These are phyloP conservation scores for Sphaceloma murrayae DNA, from an alignment of 2,329 filamentous ascomycete species.

Conservation along the genomic window DNA sequence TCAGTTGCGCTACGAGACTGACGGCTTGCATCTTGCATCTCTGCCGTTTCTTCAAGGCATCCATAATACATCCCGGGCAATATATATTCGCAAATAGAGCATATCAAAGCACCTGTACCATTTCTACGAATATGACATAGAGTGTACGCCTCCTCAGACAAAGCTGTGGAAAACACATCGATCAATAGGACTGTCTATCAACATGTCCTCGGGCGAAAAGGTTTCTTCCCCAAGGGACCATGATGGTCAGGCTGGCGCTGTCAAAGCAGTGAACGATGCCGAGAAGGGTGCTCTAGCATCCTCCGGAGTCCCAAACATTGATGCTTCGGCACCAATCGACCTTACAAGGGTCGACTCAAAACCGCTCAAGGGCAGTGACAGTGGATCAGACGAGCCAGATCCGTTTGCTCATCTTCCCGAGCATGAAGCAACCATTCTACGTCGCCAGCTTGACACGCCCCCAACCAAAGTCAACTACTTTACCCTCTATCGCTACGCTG, in stretches of 20 bases:
- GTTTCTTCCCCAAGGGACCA: background rate
- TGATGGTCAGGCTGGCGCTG: background rate
- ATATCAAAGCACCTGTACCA: background rate
- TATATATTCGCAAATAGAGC: no score
- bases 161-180: background rate
- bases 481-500: constrained; percentile 38
- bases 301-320: background rate
- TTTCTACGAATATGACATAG: background rate
- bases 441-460: constrained; percentile 35
- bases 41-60: background rate
- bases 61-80: background rate
- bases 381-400: constrained; percentile 22
- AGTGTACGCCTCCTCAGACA: background rate
- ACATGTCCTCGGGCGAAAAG: constrained; percentile 10
- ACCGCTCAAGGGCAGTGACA: constrained; percentile 6
- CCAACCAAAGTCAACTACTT: constrained; percentile 34
- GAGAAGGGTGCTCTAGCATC: constrained; percentile 9
- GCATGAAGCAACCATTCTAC: constrained; percentile 30
- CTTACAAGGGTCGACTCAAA: background rate
- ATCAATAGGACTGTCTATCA: constrained; percentile 20
- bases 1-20: background rate
- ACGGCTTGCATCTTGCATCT: background rate
- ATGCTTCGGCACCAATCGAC: constrained; percentile 4
- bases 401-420: constrained; percentile 31
- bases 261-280: constrained; percentile 20